A percentile compares a stretch with the other conserved stretches of the same genome.
Evolutionary conservation across 768 basidiomycete genomes (phyloP).

Genomic region (Agaricus subrufescens): DNA sequence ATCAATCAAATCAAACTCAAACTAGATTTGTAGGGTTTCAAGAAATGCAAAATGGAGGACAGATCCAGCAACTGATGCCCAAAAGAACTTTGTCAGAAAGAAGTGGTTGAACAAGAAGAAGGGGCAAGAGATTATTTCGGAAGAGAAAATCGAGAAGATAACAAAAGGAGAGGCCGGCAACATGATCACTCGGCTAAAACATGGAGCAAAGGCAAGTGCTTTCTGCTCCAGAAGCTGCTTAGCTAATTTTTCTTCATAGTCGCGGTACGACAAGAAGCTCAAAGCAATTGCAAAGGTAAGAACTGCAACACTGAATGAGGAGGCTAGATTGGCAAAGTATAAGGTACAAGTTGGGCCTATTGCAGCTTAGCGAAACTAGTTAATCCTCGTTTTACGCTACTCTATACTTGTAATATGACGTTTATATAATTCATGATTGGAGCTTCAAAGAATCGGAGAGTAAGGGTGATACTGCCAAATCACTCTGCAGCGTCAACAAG

Average conservation of each 20-base stretch:
- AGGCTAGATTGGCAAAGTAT: slow-evolving; percentile 43
- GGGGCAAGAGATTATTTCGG: slow-evolving; percentile 15
- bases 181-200: slow-evolving; percentile 71
- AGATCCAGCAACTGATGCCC: slow-evolving; percentile 53
- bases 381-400: neutral
- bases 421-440: slow-evolving; percentile 4
- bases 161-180: slow-evolving; percentile 80
- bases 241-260: slow-evolving; percentile 25
- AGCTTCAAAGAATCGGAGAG: slow-evolving; percentile 33
- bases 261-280: slow-evolving; percentile 50
- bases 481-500: slow-evolving; percentile 50
- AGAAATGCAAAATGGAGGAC: slow-evolving; percentile 66
- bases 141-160: slow-evolving; percentile 35
- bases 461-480: slow-evolving; percentile 60
- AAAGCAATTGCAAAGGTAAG: slow-evolving; percentile 31
- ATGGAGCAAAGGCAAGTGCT: slow-evolving; percentile 61
- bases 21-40: slow-evolving; percentile 38
- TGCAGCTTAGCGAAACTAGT: neutral
- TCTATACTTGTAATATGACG: neutral
- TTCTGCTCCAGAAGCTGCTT: neutral
- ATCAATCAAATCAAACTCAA: neutral
- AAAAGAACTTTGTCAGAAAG: slow-evolving; percentile 52
- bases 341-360: slow-evolving; percentile 61
- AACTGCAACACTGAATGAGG: slow-evolving; percentile 41
- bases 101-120: slow-evolving; percentile 34